Conservation (phyloP, 2,329 filamentous ascomycete genomes). For the Alternaria conjuncta region DNA sequence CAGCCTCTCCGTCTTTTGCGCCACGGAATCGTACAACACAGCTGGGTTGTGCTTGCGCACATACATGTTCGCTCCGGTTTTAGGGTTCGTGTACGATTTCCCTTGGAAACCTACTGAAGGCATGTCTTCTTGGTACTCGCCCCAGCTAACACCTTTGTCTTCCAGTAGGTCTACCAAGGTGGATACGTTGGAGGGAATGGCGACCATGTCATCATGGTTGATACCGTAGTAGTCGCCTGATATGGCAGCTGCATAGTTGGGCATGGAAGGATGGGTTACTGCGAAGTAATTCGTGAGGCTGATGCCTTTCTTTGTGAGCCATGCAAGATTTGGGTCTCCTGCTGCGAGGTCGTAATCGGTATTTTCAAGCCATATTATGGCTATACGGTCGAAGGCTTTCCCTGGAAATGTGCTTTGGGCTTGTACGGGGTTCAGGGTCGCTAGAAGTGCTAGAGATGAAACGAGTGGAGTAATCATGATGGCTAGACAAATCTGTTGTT, state of each 20-base stretch:
- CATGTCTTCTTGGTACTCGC: constrained; percentile 77
- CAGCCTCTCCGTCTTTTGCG: constrained; percentile 65
- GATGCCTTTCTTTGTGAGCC: constrained; percentile 67
- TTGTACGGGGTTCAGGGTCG: constrained; percentile 51
- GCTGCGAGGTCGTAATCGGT: constrained; percentile 70
- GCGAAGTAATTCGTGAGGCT: constrained; percentile 62
- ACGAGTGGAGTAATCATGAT: constrained; percentile 9
- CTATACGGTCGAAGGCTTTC: constrained; percentile 74
- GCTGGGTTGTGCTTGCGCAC: constrained; percentile 80
- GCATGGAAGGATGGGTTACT: constrained; percentile 73
- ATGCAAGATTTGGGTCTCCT: constrained; percentile 66
- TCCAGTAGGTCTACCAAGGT: constrained; percentile 53
- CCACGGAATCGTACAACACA: constrained; percentile 70
- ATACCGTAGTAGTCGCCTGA: constrained; percentile 78
- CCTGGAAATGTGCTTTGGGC: constrained; percentile 63
- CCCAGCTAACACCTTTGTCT: constrained; percentile 55
- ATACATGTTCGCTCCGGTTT: constrained; percentile 74
- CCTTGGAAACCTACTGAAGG: constrained; percentile 77
- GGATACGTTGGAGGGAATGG: constrained; percentile 49
- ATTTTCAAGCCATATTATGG: constrained; percentile 80
- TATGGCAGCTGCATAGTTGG: constrained; percentile 74
- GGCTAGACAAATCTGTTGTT: not conserved
- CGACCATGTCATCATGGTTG: constrained; percentile 68
- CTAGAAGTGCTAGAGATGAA: constrained; percentile 21
- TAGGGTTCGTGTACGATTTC: constrained; percentile 62